Conservation (phyloP, 208 protist species). For the Tritrichomonas musculus region DNA sequence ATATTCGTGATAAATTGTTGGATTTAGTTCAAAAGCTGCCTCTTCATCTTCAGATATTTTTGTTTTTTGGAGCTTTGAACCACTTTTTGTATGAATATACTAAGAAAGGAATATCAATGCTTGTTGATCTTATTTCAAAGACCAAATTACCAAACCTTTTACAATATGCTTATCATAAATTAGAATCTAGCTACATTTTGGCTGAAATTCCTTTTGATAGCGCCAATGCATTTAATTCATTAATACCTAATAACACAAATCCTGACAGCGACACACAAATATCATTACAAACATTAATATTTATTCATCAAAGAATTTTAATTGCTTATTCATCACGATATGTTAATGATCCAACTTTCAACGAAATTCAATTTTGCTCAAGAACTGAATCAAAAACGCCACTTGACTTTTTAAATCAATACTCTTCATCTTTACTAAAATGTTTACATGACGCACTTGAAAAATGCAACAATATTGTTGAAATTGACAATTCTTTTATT, state of each 20-base stretch:
- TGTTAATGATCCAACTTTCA: background rate
- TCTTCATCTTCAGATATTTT: background rate
- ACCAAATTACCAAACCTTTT: background rate
- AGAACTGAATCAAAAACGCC: background rate
- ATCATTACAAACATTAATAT: background rate
- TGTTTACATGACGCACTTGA: background rate
- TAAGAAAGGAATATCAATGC: background rate
- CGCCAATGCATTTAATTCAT: background rate
- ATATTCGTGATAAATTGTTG: background rate
- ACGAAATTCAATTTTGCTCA: background rate
- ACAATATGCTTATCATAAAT: background rate
- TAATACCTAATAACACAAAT: background rate
- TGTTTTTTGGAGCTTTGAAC: background rate
- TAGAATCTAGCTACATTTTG: background rate
- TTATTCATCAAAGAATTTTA: background rate
- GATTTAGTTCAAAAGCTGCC: background rate
- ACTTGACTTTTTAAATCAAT: background rate
- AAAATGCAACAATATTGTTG: background rate
- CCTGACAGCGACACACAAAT: too few species aligned
- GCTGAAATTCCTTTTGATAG: background rate
- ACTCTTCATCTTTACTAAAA: background rate
- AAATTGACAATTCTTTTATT: background rate
- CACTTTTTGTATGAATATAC: background rate
- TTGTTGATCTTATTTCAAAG: background rate
- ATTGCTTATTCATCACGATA: too few species aligned